Evolutionary conservation across 805 yeast genomes (phyloP).

Genomic region (Candida piceae): DNA sequence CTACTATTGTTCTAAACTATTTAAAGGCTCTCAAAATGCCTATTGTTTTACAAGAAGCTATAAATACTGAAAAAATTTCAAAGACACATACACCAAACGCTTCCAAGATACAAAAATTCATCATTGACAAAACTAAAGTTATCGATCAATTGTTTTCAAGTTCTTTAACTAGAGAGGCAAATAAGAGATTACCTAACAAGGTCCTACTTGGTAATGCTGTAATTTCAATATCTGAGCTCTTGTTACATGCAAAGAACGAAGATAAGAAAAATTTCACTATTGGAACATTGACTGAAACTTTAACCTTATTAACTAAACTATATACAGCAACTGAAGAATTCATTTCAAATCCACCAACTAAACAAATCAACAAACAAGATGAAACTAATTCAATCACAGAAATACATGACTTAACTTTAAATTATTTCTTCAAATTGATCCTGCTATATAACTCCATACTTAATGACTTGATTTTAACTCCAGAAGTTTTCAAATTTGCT

Average conservation of each 20-base stretch:
- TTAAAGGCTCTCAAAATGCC: neutral
- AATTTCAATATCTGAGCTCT: slow-evolving; percentile 52
- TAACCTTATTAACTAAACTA: slow-evolving; percentile 56
- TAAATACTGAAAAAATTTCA: neutral
- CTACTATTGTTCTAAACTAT: neutral
- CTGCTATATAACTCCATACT: slow-evolving; percentile 57
- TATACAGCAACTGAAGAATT: slow-evolving; percentile 49
- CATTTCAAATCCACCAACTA: slow-evolving; percentile 33
- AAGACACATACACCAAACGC: neutral
- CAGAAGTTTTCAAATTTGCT: slow-evolving; percentile 62
- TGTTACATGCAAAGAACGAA: slow-evolving; percentile 58
- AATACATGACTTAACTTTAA: slow-evolving; percentile 60
- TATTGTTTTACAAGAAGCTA: neutral
- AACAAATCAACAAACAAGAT: slow-evolving; percentile 8
- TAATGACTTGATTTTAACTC: slow-evolving; percentile 58
- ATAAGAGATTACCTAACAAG: slow-evolving; percentile 55
- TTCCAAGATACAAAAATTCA: neutral
- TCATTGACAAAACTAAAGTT: neutral
- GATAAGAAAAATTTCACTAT: slow-evolving; percentile 53
- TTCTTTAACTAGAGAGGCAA: slow-evolving; percentile 48
- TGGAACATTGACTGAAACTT: slow-evolving; percentile 51
- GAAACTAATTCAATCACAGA: slow-evolving; percentile 43
- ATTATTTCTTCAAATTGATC: slow-evolving; percentile 60
- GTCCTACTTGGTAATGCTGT: slow-evolving; percentile 57
- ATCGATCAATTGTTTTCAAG: slow-evolving; percentile 35